Conservation (phyloP, 495 filamentous ascomycete genomes). For the Letharia lupina region DNA sequence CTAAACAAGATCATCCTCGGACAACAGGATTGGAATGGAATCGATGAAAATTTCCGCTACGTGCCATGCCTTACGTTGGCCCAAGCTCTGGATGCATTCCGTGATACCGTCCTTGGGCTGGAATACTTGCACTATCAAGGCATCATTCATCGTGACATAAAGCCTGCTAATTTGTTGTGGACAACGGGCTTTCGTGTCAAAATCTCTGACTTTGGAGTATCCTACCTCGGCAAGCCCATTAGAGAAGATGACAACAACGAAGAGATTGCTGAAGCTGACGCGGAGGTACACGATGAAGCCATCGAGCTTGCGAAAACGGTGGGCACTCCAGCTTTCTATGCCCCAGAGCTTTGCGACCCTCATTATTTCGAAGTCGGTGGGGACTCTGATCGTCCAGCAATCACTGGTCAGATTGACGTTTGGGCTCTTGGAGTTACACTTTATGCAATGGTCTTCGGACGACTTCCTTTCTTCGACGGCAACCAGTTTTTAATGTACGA, state of each 20-base stretch:
- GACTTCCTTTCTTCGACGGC: conserved; percentile 83
- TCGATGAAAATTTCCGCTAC: conserved; percentile 75
- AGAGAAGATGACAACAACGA: conserved; percentile 61
- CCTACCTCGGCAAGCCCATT: conserved; percentile 82
- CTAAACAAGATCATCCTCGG: conserved; percentile 46
- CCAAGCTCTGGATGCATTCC: conserved; percentile 79
- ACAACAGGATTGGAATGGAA: conserved; percentile 38
- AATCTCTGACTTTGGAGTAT: conserved; percentile 99
- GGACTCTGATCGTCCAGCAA: conserved; percentile 39
- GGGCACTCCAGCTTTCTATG: conserved; percentile 95
- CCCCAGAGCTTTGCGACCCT: conserved; percentile 91
- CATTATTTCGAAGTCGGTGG: conserved; percentile 47
- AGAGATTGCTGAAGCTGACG: conserved; percentile 73
- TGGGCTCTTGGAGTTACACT: conserved; percentile 96
- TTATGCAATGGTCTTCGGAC: conserved; percentile 89
- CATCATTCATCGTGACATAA: conserved; percentile 97
- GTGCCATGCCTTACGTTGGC: conserved; percentile 82
- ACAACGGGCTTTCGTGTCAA: conserved; percentile 81
- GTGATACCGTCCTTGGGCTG: conserved; percentile 86
- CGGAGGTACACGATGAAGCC: conserved; percentile 77
- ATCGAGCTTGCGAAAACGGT: conserved; percentile 95
- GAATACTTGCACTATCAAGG: conserved; percentile 96
- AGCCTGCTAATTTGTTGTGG: conserved; percentile 92
- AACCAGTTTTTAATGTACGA: conserved; percentile 86
- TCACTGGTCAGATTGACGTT: conserved; percentile 77